These are phyloP conservation scores for Fusarium citri DNA, from an alignment of 2,329 filamentous ascomycete genomes.

Conservation along the genomic window DNA sequence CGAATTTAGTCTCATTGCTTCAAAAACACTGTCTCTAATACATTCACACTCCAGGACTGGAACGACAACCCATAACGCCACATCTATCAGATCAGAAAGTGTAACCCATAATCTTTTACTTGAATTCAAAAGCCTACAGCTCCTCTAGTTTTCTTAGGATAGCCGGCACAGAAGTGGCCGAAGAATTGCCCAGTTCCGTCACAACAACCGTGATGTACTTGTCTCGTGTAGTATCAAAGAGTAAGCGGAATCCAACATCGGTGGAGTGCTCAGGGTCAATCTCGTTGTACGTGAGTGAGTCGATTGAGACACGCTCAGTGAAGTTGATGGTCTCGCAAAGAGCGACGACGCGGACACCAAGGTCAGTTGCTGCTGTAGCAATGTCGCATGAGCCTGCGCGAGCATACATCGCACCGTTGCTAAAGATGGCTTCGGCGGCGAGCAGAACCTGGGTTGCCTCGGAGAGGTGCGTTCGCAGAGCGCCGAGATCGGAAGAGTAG, in stretches of 20 bases:
- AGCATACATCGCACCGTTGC: constrained; percentile 90
- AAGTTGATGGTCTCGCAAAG: constrained; percentile 97
- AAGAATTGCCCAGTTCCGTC: constrained; percentile 89
- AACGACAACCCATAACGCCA: constrained; percentile 21
- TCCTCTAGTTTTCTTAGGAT: constrained; percentile 69
- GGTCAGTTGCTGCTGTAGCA: constrained; percentile 82
- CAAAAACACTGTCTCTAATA: constrained; percentile 16
- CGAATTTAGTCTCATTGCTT: constrained; percentile 16
- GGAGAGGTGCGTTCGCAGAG: constrained; percentile 78
- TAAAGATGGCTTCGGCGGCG: constrained; percentile 94
- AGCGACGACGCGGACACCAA: constrained; percentile 84
- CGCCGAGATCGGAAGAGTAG: constrained; percentile 82
- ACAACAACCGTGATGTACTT: constrained; percentile 89
- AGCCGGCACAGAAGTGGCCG: constrained; percentile 83
- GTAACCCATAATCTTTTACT: constrained; percentile 29
- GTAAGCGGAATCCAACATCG: constrained; percentile 68
- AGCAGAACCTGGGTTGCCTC: constrained; percentile 80
- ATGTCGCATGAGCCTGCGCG: constrained; percentile 88
- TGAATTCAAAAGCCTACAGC: constrained; percentile 52
- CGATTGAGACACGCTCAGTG: constrained; percentile 83
- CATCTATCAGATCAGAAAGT: constrained; percentile 23
- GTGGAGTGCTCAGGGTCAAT: constrained; percentile 79
- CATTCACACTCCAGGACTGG: constrained; percentile 18
- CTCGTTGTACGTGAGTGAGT: constrained; percentile 95
- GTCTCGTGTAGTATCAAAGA: constrained; percentile 93